Base-by-base conservation (phyloP, 352 stramenopile species). In the Pythium oligandrum region DNA sequence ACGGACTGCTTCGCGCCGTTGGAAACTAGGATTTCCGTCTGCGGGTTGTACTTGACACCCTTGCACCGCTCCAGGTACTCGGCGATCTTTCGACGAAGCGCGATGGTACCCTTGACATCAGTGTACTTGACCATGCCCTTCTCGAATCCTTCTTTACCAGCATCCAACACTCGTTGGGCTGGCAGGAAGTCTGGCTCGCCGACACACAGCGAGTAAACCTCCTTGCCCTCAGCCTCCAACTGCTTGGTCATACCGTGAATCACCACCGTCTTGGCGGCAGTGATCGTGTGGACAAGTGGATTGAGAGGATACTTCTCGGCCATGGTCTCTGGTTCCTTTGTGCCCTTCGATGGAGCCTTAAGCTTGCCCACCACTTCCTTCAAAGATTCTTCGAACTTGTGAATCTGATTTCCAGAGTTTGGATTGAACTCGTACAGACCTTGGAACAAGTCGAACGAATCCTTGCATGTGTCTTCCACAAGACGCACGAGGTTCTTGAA, bases 391-490 rank as follows among this genome's bases (percentile, higher is more conserved):
- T 82, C 66, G 51, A 90, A 86, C 43, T 88, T 87, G 33, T 80
- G 73, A 46, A 90, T 90, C 65, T 95, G 85, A 50, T 78, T 63
- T 48, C 88, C 75, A 0, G 81, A 94, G 72, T 97, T 91, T 40
- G 86, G 72, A 68, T 99, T 99, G 69, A 94, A 98, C 61, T 98
- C 97, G 86, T 98, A 98, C 1, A 99, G 75, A 37, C 95, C 96
- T 64, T 98, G 97, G 72, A 99, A 99, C 4, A 99, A 78, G 61
- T 99, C 96, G 68, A 98, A 99, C 48, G 80, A 97, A 73, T 99
- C 96, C 52, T 97, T 96, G 63, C 93, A 98, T 4, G 96, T 98
- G 53, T 94, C 96, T 37, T 98, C 90, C n/a, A 99, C 88, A 11
- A 99, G 71, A 35, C 95, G 85, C 8, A 99, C 81, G n/a, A 98